These are phyloP conservation scores for Tieghemostelium lacteum DNA, from an alignment of 78 protist species.

Conservation along the genomic window DNA sequence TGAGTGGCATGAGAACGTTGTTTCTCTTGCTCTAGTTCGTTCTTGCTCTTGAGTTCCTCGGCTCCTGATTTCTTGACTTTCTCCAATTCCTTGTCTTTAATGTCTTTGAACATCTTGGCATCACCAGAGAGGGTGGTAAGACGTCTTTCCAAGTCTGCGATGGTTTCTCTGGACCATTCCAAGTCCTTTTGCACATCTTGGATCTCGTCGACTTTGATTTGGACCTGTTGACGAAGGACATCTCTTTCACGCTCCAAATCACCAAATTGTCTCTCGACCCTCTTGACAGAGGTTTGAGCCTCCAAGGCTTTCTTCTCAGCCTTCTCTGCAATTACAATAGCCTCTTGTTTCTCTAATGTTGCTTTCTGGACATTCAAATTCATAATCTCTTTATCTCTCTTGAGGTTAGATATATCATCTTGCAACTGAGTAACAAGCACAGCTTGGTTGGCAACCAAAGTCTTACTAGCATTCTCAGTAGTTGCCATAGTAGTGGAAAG, in stretches of 20 bases:
- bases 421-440: conserved; percentile 42
- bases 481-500: conserved; percentile 20
- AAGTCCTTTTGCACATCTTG: conserved; percentile 42
- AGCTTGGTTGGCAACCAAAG: conserved; percentile 54
- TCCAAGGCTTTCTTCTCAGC: conserved; percentile 54
- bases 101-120: conserved; percentile 63
- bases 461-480: conserved; percentile 16
- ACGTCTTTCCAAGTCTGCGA: conserved; percentile 68
- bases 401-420: conserved; percentile 18
- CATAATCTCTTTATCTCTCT: conserved; percentile 40
- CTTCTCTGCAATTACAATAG: conserved; percentile 3
- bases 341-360: conserved; percentile 27
- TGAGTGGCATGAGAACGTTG: not conserved
- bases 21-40: conserved; percentile 33
- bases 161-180: conserved; percentile 74
- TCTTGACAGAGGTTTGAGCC: conserved; percentile 14
- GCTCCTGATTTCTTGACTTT: conserved; percentile 13
- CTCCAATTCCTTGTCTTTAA: conserved; percentile 42
- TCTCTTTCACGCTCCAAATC: conserved; percentile 68
- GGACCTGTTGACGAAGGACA: conserved; percentile 70
- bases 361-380: conserved; percentile 34
- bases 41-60: conserved; percentile 20
- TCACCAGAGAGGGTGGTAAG: conserved; percentile 22
- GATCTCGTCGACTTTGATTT: conserved; percentile 69
- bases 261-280: conserved; percentile 73